Evolutionary conservation across 345 rosid species (phyloP).

Genomic region (Ailanthus altissimus): DNA sequence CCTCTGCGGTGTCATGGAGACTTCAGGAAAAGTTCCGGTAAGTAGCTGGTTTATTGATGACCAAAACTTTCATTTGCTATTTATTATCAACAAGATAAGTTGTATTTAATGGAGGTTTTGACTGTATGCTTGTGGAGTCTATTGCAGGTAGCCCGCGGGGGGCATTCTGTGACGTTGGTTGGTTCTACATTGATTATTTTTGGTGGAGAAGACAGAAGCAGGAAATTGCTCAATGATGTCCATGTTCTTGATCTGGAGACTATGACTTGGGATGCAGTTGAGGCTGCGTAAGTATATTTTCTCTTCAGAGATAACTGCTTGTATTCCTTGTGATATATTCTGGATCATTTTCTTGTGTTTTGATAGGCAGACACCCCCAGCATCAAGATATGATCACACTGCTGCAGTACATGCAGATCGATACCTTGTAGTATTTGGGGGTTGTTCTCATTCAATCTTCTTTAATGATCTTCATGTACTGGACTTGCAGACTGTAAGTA

Average conservation of each 20-base stretch:
- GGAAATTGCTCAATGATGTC: conserved; percentile 82
- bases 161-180: conserved; percentile 81
- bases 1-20: conserved; percentile 55
- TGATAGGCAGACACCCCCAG: conserved; percentile 93
- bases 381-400: conserved; percentile 96
- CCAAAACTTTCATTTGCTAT: not conserved
- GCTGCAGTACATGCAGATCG: conserved; percentile 72
- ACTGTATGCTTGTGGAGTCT: conserved; percentile 24
- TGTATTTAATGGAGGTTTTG: conserved; percentile 12
- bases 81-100: not conserved
- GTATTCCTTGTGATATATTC: conserved; percentile 28
- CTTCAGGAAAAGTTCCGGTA: conserved; percentile 86
- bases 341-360: conserved; percentile 33
- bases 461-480: conserved; percentile 90
- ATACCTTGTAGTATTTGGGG: conserved; percentile 90
- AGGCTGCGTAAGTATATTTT: conserved; percentile 60
- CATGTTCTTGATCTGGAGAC: conserved; percentile 77
- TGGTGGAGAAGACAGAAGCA: conserved; percentile 88
- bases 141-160: conserved; percentile 86
- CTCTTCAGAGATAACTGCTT: not conserved
- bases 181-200: conserved; percentile 76
- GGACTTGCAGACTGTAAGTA: conserved; percentile 83
- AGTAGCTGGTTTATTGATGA: conserved; percentile 5
- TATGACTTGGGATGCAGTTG: conserved; percentile 76
- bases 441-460: conserved; percentile 94